Evolutionary conservation across 2,329 filamentous ascomycete genomes (phyloP).

Genomic region (Leptographium galeiforme): DNA sequence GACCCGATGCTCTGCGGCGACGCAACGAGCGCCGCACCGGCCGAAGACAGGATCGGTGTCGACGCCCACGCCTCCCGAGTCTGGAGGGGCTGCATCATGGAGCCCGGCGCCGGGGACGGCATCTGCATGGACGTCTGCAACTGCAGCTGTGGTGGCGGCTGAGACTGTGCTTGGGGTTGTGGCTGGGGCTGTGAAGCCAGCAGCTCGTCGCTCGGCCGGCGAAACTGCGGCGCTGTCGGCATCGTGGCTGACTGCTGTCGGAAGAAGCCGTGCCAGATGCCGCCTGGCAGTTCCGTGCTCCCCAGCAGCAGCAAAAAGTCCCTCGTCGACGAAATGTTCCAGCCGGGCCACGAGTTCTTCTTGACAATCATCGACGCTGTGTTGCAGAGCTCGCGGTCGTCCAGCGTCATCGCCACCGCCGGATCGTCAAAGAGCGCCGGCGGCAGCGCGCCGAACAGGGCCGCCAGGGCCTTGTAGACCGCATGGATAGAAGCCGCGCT

Average conservation of each 20-base stretch:
- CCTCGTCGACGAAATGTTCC: conserved; percentile 30
- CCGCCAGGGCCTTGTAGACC: conserved; percentile 38
- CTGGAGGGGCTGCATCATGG: background rate
- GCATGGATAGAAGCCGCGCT: conserved; percentile 24
- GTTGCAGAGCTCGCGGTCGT: conserved; percentile 30
- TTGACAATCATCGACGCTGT: conserved; percentile 31
- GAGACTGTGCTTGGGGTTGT: too few species aligned
- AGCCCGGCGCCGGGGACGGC: too few species aligned
- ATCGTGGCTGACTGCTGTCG: conserved; percentile 5
- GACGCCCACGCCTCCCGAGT: background rate
- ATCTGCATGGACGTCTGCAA: background rate
- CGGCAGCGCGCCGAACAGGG: conserved; percentile 29
- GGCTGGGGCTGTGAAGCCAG: background rate
- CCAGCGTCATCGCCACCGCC: conserved; percentile 26
- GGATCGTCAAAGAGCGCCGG: conserved; percentile 31
- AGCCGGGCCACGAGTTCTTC: conserved; percentile 31
- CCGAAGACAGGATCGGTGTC: conserved; percentile 13
- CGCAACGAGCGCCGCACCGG: conserved; percentile 15
- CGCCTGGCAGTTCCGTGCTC: conserved; percentile 24
- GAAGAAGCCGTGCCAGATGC: conserved; percentile 27
- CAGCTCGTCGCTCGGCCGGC: background rate
- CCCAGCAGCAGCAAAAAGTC: conserved; percentile 39
- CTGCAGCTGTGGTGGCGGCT: too few species aligned
- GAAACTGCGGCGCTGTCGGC: background rate
- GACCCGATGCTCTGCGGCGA: conserved; percentile 17